Evolutionary conservation across 139 green algal genomes (phyloP), one percentile per base, ranked within the genome.

Genomic region (Dunaliella primolecta): DNA sequence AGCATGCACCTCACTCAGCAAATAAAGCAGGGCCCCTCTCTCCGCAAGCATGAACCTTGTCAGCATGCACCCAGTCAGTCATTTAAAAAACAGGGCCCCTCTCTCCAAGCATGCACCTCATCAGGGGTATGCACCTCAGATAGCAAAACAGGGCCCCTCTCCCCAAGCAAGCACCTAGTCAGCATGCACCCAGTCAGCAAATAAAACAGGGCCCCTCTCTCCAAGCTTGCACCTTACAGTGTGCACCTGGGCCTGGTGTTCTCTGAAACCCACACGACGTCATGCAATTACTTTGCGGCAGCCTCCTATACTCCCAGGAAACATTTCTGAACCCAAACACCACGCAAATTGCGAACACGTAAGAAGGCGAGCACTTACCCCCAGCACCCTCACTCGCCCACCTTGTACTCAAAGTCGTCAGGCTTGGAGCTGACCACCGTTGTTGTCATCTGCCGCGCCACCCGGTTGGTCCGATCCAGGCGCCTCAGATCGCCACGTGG

Each of bases 331-430:
- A n/a, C n/a, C n/a, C n/a, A n/a, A n/a, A n/a, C n/a, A n/a, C n/a
- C n/a, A n/a, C n/a, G n/a, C n/a, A n/a, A n/a, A n/a, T n/a, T n/a
- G n/a, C n/a, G n/a, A n/a, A n/a, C n/a, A n/a, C n/a, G n/a, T n/a
- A n/a, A n/a, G n/a, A n/a, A n/a, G n/a, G n/a, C n/a, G n/a, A n/a
- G n/a, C n/a, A n/a, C n/a, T n/a, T n/a, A n/a, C n/a, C n/a, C n/a
- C n/a, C n/a, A n/a, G 71, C 71, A 83, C 71, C 11, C 71, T 32
- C 71, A 77, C 75, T 36, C 11, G 37, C 80, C 23, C 30, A 70
- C 80, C 80, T 76, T 77, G 38, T 82, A 80, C 46, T 76, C 85
- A 33, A 88, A 11, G 30, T 88, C 80, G 38, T 85, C 84, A 30
- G 84, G 3, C 78, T 70, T 80, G 3, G 35, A 81, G 77, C 84